Evolutionary conservation across 257 asterid genomes (phyloP), one percentile per base, ranked within the genome.

Genomic region (Galeopsis tetrahit): DNA sequence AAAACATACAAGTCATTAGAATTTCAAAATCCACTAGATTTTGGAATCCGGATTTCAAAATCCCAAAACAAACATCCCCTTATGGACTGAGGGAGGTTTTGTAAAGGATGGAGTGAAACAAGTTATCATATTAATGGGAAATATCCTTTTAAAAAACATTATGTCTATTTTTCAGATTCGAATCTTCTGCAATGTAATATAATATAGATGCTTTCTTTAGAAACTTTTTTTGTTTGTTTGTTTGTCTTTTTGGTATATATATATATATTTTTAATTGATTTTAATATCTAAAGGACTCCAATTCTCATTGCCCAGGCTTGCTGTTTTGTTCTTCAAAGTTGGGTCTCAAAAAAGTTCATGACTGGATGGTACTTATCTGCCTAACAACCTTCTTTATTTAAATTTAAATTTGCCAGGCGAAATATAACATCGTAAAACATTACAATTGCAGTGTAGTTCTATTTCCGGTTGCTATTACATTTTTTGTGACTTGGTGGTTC

Each of bases 291-390:
- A 73, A 51, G 63, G 66, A 62, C 34, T 64, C 51, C 15, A 69
- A 69, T 36, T 71, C 15, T 42, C 21, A 70, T 66, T 72, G 70
- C 77, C 55, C 89, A 92, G 97, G 97, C 97, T 72, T 92, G 97
- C 84, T 92, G 96, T 79, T 86, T 81, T 79, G 77, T 92, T 65
- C 93, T 92, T 68, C 97, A 92, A 71, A 93, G 97, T 76, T 93
- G 96, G 96, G 90, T 89, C 66, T 88, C 98, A 0, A 93, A 83
- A 79, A 93, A 93, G 90, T 93, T 93, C 81, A 93, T 93, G 98
- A 93, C 98, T 42, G 98, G 98, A 90, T 90, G 97, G 98, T 93
- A 84, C 75, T 60, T 82, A 34, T 71, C 42, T 73, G 38, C 57
- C 64, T 69, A 15, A 38, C 61, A 58, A 67, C 66, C 64, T 77